Conservation (phyloP, 192 early-diverging fungal species). For the Gaertneriomyces semiglobifer region DNA sequence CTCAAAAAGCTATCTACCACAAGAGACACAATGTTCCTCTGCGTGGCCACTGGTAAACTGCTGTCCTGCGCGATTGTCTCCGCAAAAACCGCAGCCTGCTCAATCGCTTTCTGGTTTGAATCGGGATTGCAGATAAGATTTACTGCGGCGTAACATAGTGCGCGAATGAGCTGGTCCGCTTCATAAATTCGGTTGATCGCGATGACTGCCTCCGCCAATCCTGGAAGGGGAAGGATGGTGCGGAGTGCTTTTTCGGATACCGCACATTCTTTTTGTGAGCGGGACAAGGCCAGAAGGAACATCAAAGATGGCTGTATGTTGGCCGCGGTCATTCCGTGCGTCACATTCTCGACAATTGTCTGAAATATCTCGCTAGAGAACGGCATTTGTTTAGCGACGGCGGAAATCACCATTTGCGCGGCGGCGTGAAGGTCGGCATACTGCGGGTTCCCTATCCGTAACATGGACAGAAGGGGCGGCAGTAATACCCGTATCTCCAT, state of each 20-base stretch:
- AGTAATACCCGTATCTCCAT: slow-evolving; percentile 57
- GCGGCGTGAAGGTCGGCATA: slow-evolving; percentile 38
- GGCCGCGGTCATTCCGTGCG: slow-evolving; percentile 19
- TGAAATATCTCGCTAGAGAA: slow-evolving; percentile 45
- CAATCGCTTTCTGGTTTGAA: background rate
- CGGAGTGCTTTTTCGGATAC: slow-evolving; percentile 11
- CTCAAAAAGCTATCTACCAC: no score
- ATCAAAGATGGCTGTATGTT: slow-evolving; percentile 22
- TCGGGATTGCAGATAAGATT: background rate
- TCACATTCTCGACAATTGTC: slow-evolving; percentile 45
- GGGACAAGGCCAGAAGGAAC: slow-evolving; percentile 29
- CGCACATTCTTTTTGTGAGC: slow-evolving; percentile 8
- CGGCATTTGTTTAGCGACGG: slow-evolving; percentile 51
- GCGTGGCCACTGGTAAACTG: background rate
- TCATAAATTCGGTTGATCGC: slow-evolving; percentile 14
- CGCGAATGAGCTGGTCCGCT: slow-evolving; percentile 10
- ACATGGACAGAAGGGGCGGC: slow-evolving; percentile 51
- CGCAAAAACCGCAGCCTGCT: slow-evolving; percentile 7
- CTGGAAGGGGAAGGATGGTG: background rate
- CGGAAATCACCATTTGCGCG: slow-evolving; percentile 66
- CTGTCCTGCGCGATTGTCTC: slow-evolving; percentile 4
- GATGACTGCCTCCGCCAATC: background rate
- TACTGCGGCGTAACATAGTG: slow-evolving; percentile 12
- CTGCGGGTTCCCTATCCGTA: slow-evolving; percentile 43
- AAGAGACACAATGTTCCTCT: no score